A percentile compares a stretch with the other conserved stretches of the same genome.
These are phyloP conservation scores for Mycosphaerella sp. DNA, from an alignment of 2,329 filamentous ascomycete species.

Conservation along the genomic window DNA sequence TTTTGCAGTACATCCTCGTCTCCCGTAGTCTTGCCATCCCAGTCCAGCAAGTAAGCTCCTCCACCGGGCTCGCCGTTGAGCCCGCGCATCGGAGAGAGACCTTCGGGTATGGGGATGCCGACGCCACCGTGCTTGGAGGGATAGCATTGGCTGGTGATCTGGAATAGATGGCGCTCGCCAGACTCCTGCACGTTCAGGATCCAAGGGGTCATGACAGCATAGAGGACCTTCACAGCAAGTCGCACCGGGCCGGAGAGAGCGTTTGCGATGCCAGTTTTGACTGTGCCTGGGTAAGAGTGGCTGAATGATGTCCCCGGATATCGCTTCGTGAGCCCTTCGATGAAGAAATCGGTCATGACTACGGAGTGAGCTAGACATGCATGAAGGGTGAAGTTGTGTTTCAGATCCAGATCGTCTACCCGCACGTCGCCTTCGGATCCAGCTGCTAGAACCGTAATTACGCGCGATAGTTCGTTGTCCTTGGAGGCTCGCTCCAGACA, in stretches of 20 bases:
- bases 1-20: conserved; percentile 30
- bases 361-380: conserved; percentile 40
- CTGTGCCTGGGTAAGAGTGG: conserved; percentile 45
- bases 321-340: conserved; percentile 46
- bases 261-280: conserved; percentile 43
- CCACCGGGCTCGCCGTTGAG: conserved; percentile 32
- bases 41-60: conserved; percentile 36
- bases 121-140: conserved; percentile 23
- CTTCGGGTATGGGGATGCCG: conserved; percentile 30
- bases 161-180: conserved; percentile 44
- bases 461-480: conserved; percentile 42
- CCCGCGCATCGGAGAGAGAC: conserved; percentile 27
- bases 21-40: conserved; percentile 35
- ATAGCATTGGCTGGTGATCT: conserved; percentile 35
- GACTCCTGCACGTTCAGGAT: conserved; percentile 38
- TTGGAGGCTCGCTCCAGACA: conserved; percentile 42
- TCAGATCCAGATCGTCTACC: conserved; percentile 42
- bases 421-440: conserved; percentile 49
- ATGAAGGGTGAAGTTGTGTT: conserved; percentile 36
- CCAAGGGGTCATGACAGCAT: conserved; percentile 36
- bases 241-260: conserved; percentile 32
- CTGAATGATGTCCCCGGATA: conserved; percentile 46
- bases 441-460: conserved; percentile 51
- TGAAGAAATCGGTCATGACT: conserved; percentile 46
- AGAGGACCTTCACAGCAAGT: conserved; percentile 33